These are phyloP conservation scores for Cordyceps tenuipes DNA, from an alignment of 2,329 filamentous ascomycete species.

Conservation along the genomic window DNA sequence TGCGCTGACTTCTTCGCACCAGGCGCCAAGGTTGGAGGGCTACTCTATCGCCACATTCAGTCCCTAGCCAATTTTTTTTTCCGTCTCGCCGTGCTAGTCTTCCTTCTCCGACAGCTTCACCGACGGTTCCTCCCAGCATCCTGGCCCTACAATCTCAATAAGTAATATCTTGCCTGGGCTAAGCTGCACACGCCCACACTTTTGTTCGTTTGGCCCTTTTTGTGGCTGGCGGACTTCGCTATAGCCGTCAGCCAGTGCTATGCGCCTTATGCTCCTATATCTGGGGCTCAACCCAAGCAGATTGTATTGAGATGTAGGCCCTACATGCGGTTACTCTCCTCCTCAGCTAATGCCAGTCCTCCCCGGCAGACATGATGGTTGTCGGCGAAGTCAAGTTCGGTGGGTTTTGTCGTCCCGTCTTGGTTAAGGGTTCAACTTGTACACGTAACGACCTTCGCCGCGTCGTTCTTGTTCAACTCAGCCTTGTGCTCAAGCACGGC, in stretches of 20 bases:
- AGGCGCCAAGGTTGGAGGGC: neutral
- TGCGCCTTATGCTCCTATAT: neutral
- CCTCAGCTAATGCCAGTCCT: neutral
- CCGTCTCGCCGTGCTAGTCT: neutral
- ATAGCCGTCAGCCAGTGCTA: neutral
- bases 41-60: neutral
- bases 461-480: neutral
- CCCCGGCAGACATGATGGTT: neutral
- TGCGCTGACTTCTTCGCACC: neutral
- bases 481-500: conserved; percentile 2
- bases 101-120: neutral
- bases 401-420: neutral
- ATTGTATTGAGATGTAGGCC: neutral
- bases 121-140: neutral
- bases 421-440: neutral
- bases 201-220: neutral
- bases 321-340: neutral
- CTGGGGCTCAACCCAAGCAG: neutral
- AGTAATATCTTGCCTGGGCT: neutral
- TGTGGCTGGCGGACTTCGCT: conserved; percentile 11
- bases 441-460: neutral
- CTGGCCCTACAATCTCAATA: neutral
- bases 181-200: conserved; percentile 3
- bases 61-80: neutral
- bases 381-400: neutral